Evolutionary conservation across 352 stramenopile species (phyloP).

Genomic region (Pythium volutum): DNA sequence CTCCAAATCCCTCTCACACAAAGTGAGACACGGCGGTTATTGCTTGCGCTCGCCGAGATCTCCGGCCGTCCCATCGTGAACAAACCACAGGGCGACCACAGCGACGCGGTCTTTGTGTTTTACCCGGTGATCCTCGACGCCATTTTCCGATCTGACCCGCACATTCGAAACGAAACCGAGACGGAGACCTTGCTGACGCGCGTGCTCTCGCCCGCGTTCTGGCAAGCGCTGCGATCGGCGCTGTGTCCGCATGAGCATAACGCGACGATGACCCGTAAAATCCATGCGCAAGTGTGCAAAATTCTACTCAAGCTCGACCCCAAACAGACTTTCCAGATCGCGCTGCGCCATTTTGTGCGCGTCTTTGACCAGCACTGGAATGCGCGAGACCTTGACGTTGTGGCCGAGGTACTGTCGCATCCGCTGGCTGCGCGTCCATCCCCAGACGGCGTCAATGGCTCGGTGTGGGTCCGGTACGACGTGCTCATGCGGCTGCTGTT

Average conservation of each 20-base stretch:
- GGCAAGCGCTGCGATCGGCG: constrained; percentile 30
- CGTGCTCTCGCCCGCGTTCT: constrained; percentile 36
- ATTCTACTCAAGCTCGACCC: constrained; percentile 57
- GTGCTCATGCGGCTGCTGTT: constrained; percentile 54
- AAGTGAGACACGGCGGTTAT: constrained; percentile 32
- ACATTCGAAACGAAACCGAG: neutral
- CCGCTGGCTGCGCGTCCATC: neutral
- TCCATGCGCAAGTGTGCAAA: constrained; percentile 43
- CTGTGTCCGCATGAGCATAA: constrained; percentile 32
- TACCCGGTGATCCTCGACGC: constrained; percentile 40
- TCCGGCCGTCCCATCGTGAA: neutral
- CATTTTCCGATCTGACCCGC: constrained; percentile 21
- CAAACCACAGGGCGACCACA: neutral
- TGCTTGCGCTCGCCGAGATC: constrained; percentile 15
- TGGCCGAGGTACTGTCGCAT: constrained; percentile 22
- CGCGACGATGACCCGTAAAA: constrained; percentile 22
- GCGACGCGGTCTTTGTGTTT: constrained; percentile 22
- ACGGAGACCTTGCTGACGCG: constrained; percentile 3
- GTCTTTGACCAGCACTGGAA: constrained; percentile 53
- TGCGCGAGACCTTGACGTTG: constrained; percentile 31
- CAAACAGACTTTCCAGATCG: constrained; percentile 29
- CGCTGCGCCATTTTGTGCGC: constrained; percentile 36
- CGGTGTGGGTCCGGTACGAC: constrained; percentile 37
- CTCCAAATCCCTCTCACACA: constrained; percentile 36
- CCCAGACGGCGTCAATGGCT: neutral